Base-by-base conservation (phyloP, 371 early-diverging fungal genomes). In the Mucor racemosus region DNA sequence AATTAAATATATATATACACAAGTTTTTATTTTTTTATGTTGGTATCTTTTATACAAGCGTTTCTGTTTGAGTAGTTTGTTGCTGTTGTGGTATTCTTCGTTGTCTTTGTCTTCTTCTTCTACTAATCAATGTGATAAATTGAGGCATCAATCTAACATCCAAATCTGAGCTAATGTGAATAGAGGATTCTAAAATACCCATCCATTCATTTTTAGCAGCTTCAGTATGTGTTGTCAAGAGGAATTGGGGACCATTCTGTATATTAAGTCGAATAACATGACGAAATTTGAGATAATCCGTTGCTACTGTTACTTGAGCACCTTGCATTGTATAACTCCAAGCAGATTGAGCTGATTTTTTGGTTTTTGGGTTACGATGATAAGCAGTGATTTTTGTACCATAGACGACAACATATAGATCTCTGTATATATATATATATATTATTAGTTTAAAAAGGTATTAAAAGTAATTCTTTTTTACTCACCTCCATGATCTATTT, bases 131-230 rank as follows among this genome's bases (percentile, higher is more conserved):
- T 36, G 77, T 77, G 21, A 77, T 58, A 63, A 80, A 80, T 17
- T 74, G 68, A 9, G 84, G 84, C 84, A 83, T 83, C 13, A 56
- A 41, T 7, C 84, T 67, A 7, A 58, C 56, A 62, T 83, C 84
- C 5, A 83, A 39, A 55, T 79, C 80, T 5, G 62, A 58, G 55
- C 84, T 77, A 5, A 83, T 73, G 56, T 79, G 76, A 4, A 72
- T 64, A 4, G 84, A 77, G 7, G 79, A 72, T 59, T 83, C 81
- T 3, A 83, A 55, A 8, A 68, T 62, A 19, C 69, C 72, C 7
- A 83, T 70, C 81, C 81, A 83, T 8, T 75, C 65, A 13, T 69
- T 60, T 5, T 67, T 71, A 3, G 72, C 70, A n/a, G 46, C 41
- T 0, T 71, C 72, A 6, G 65, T 65, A 3, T 33, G 26, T 34